Evolutionary conservation across 371 early-diverging fungal species (phyloP).

Genomic region (Mucor ambiguus): DNA sequence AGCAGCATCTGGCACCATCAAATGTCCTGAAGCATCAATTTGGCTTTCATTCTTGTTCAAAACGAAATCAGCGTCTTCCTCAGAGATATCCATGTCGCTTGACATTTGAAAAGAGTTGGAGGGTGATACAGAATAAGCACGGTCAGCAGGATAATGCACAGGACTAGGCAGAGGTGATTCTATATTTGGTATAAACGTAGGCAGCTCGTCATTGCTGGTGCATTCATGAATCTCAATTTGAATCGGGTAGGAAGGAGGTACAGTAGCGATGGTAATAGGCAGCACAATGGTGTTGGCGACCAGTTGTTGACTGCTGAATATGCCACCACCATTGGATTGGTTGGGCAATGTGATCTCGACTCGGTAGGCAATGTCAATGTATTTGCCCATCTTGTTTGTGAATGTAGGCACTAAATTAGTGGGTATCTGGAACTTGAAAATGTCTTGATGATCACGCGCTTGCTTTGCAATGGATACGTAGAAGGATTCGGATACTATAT

Average conservation of each 20-base stretch:
- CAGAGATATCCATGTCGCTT: not conserved
- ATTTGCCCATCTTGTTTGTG: slow-evolving; percentile 25
- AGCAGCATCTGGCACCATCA: slow-evolving; percentile 38
- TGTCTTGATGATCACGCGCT: slow-evolving; percentile 32
- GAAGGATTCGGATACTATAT: slow-evolving; percentile 32
- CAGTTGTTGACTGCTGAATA: not conserved
- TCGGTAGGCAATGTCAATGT: slow-evolving; percentile 36
- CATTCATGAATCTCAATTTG: slow-evolving; percentile 5
- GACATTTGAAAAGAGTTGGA: slow-evolving; percentile 24
- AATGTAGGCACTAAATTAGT: slow-evolving; percentile 35
- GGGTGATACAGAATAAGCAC: slow-evolving; percentile 38
- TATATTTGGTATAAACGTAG: slow-evolving; percentile 37
- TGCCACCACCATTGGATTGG: not conserved
- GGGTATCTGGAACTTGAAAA: slow-evolving; percentile 39
- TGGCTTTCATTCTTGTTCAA: slow-evolving; percentile 6
- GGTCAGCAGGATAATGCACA: slow-evolving; percentile 23
- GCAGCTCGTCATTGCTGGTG: slow-evolving; percentile 13
- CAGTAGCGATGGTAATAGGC: slow-evolving; percentile 18
- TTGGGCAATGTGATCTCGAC: slow-evolving; percentile 31
- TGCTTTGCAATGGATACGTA: slow-evolving; percentile 35
- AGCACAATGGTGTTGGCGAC: slow-evolving; percentile 10
- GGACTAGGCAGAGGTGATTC: slow-evolving; percentile 45
- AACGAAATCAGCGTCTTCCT: slow-evolving; percentile 15
- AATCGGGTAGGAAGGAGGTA: slow-evolving; percentile 24
- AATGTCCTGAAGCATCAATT: slow-evolving; percentile 36